Evolutionary conservation across 106 monocot species (phyloP).

Genomic region (Dendrobium catenatum): DNA sequence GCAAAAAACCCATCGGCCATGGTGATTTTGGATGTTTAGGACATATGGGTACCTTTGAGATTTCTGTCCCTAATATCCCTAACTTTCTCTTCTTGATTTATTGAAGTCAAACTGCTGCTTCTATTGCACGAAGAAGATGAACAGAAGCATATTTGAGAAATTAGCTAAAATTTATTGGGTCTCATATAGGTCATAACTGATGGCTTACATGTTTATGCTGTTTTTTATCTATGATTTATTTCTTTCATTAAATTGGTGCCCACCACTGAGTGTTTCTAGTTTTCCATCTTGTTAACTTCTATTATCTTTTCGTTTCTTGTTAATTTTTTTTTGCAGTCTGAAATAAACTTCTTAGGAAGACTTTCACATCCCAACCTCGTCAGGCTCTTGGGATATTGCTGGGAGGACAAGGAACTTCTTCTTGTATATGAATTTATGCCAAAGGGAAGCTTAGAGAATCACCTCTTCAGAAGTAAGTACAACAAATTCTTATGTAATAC

Average conservation of each 20-base stretch:
- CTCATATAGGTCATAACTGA: no score
- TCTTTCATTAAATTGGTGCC: not conserved
- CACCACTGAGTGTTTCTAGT: not conserved
- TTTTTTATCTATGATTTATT: not conserved
- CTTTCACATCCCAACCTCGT: constrained; percentile 66
- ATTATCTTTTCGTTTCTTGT: not conserved
- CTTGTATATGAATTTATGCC: constrained; percentile 62
- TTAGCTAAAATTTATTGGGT: no score
- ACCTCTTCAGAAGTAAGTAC: constrained; percentile 60
- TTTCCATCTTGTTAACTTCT: not conserved
- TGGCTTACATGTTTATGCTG: not conserved
- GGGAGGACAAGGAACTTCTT: constrained; percentile 56
- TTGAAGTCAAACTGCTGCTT: no score
- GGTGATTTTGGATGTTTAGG: no score
- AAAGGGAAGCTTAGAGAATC: constrained; percentile 63
- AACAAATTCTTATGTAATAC: not conserved
- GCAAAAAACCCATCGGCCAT: no score
- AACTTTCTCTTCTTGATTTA: no score
- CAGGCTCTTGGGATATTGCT: constrained; percentile 65
- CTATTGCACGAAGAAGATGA: no score
- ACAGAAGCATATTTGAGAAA: no score
- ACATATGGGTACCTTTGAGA: no score
- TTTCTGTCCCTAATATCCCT: no score
- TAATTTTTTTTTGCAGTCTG: constrained; percentile 28
- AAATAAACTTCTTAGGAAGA: constrained; percentile 61